A percentile compares a stretch with the other conserved stretches of the same genome.
Conservation (phyloP, 2,329 filamentous ascomycete genomes). For the Endocalyx cinctus region DNA sequence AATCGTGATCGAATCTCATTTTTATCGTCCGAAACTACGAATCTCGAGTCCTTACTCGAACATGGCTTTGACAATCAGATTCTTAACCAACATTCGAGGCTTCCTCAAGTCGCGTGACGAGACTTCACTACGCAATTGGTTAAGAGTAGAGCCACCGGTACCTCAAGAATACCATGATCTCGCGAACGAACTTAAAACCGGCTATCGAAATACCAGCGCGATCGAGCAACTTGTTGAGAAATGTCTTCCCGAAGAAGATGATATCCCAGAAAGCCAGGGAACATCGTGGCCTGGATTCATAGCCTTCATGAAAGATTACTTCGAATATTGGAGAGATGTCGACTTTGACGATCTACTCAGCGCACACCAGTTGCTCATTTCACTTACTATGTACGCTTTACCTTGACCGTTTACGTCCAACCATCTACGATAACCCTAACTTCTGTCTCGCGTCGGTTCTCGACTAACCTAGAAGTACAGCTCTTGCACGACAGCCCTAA, state of each 20-base stretch:
- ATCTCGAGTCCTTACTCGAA: no score
- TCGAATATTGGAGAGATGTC: constrained; percentile 76
- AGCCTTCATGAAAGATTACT: constrained; percentile 75
- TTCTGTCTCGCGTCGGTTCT: no score
- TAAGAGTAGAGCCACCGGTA: constrained; percentile 70
- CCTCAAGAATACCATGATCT: constrained; percentile 64
- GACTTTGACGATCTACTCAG: constrained; percentile 69
- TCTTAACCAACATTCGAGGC: constrained; percentile 59
- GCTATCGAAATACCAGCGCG: constrained; percentile 49
- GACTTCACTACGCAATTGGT: constrained; percentile 60
- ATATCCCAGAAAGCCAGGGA: constrained; percentile 58
- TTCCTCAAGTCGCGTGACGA: constrained; percentile 63
- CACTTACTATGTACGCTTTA: constrained; percentile 64
- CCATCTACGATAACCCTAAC: constrained; percentile 4
- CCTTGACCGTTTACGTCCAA: neutral
- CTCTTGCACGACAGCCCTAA: constrained; percentile 77
- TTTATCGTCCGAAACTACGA: no score
- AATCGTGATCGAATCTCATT: no score
- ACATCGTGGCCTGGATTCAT: constrained; percentile 73
- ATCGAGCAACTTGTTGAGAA: constrained; percentile 61
- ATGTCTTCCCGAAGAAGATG: constrained; percentile 60
- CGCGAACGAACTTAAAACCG: constrained; percentile 58
- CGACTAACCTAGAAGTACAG: no score
- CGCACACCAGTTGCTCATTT: constrained; percentile 70
- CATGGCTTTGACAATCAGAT: constrained; percentile 64